These are phyloP conservation scores for Hypericum perforatum DNA, from an alignment of 345 rosid genomes.

Conservation along the genomic window DNA sequence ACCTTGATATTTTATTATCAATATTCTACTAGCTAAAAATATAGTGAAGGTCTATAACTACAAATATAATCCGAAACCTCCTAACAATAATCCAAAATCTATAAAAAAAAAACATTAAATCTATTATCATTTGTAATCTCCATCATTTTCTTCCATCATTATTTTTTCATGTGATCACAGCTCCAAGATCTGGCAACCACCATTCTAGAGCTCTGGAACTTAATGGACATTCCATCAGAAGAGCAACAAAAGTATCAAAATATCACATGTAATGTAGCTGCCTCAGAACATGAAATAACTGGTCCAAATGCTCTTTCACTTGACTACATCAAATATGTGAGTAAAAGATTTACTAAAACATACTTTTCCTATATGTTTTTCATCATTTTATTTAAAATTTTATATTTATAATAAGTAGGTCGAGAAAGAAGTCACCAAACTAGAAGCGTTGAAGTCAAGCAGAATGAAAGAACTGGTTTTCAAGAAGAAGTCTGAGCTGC, in stretches of 20 bases:
- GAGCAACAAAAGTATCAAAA: constrained; percentile 86
- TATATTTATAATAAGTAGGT: constrained; percentile 42
- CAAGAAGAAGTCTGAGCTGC: constrained; percentile 81
- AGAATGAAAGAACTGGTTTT: constrained; percentile 95
- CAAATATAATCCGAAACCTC: too few relatives aligned
- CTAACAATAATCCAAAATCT: too few relatives aligned
- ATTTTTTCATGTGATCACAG: constrained; percentile 26
- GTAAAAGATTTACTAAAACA: constrained; percentile 17
- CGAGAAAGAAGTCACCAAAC: constrained; percentile 72
- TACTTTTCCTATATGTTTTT: constrained; percentile 1
- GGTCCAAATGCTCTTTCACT: constrained; percentile 76
- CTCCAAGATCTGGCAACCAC: constrained; percentile 95
- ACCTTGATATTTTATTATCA: too few relatives aligned
- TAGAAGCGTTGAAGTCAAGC: constrained; percentile 84
- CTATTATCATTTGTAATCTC: too few relatives aligned
- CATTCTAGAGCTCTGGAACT: constrained; percentile 89
- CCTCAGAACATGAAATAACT: constrained; percentile 82
- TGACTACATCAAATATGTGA: constrained; percentile 69
- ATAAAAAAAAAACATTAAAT: too few relatives aligned
- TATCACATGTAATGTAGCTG: constrained; percentile 90
- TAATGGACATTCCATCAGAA: constrained; percentile 97
- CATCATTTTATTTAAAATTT: background rate
- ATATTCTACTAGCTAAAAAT: too few relatives aligned
- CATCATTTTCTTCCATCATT: background rate
- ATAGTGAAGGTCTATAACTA: too few relatives aligned